Evolutionary conservation across 371 early-diverging fungal species (phyloP), one percentile per base, ranked within the genome.

Genomic region (Lichtheimia corymbifera): DNA sequence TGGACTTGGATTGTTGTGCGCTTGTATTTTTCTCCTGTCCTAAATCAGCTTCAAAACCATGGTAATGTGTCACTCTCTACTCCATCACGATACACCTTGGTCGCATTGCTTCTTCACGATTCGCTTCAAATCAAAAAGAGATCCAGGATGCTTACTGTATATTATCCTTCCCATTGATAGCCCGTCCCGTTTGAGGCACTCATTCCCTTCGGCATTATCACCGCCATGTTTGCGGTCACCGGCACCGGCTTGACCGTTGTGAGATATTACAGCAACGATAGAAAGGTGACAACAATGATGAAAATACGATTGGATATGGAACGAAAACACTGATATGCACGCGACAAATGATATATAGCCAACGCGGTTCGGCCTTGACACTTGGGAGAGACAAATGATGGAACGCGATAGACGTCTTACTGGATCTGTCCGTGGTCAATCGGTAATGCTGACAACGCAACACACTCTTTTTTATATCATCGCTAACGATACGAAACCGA

Each of bases 391-490:
- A 18, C 78, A 78, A 72, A 81, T 81, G 81, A 78, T 81, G 81
- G 78, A 81, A 60, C 81, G 81, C 63, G 81, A 81, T 54, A 73
- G 77, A 72, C 81, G 78, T 60, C 65, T 81, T 28, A 81, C 81
- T 44, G 81, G 81, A 50, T 72, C 76, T 42, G 25, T 70, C 30
- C 71, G 81, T 58, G 81, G 81, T 58, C 81, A 81, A 67, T 69
- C 70, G 65, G 81, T 81, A 81, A 25, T 54, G 5, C 3, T 53
- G 11, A 18, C 3, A 25, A 25, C 17, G 22, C 43, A 27, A 5
- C 44, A n/a, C n/a, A n/a, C 22, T 22, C 22, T 22, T 22, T 22
- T 22, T 22, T 22, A 53, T 35, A 41, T 50, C 3, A n/a, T 49
- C 13, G 30, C 20, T 5, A 27, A 42, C 22, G 41, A 28, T 35